Evolutionary conservation across 2,329 filamentous ascomycete species (phyloP).

Genomic region (Xylariaceae sp.): DNA sequence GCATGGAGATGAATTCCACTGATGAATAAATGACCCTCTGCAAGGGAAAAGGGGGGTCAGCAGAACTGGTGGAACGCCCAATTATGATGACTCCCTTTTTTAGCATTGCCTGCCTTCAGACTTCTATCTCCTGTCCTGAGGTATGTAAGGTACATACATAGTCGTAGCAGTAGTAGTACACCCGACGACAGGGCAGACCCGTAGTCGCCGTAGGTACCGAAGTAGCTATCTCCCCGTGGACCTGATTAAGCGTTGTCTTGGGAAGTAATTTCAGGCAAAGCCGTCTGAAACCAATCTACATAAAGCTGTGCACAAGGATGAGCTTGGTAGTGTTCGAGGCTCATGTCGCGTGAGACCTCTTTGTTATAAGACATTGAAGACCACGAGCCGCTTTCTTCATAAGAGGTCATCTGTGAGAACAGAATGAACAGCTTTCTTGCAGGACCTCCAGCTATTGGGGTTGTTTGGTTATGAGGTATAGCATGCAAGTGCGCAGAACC

Average conservation of each 20-base stretch:
- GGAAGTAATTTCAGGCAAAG: slow-evolving; percentile 3
- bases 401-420: too few relatives aligned
- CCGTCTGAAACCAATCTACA: slow-evolving; percentile 4
- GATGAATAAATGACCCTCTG: neutral
- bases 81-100: neutral
- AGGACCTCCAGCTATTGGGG: too few relatives aligned
- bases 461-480: too few relatives aligned
- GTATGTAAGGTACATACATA: too few relatives aligned
- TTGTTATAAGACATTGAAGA: too few relatives aligned
- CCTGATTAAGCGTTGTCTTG: slow-evolving; percentile 1
- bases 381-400: too few relatives aligned
- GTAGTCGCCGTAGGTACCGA: neutral
- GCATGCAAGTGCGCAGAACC: too few relatives aligned
- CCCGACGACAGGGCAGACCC: neutral
- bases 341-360: neutral
- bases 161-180: neutral
- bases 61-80: slow-evolving; percentile 1
- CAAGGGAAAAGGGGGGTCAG: slow-evolving; percentile 2
- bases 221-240: neutral
- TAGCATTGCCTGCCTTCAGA: too few relatives aligned
- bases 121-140: too few relatives aligned
- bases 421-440: too few relatives aligned
- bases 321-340: too few relatives aligned
- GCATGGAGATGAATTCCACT: neutral
- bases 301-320: slow-evolving; percentile 2